These are phyloP conservation scores for Pichia membranifaciens DNA, from an alignment of 805 yeast genomes.

Conservation along the genomic window DNA sequence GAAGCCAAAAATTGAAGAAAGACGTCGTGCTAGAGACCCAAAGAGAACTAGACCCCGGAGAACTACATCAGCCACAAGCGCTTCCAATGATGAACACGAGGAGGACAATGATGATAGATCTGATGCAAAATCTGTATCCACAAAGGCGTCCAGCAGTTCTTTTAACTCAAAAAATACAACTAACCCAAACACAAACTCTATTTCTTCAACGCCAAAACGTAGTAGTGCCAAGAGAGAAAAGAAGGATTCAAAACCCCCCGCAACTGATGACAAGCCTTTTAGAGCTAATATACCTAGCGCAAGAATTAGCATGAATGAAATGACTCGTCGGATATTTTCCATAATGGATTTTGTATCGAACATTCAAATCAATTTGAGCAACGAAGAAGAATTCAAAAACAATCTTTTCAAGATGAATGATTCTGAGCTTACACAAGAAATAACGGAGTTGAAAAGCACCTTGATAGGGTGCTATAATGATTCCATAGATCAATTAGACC, in stretches of 20 bases:
- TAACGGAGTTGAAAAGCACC: slow-evolving; percentile 28
- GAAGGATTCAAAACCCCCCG: slow-evolving; percentile 34
- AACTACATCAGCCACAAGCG: slow-evolving; percentile 1
- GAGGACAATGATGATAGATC: not conserved
- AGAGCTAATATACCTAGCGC: slow-evolving; percentile 81
- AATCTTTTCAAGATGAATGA: slow-evolving; percentile 21
- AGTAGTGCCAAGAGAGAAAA: slow-evolving; percentile 15
- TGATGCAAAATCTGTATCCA: not conserved
- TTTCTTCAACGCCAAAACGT: not conserved
- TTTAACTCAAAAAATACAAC: not conserved
- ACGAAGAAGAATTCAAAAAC: slow-evolving; percentile 58
- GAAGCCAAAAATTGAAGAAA: slow-evolving; percentile 2
- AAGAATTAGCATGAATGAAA: slow-evolving; percentile 69
- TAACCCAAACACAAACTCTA: not conserved
- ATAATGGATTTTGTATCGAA: slow-evolving; percentile 87
- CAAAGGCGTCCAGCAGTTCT: not conserved
- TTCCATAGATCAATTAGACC: slow-evolving; percentile 63
- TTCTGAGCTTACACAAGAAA: slow-evolving; percentile 31
- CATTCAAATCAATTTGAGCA: slow-evolving; percentile 75
- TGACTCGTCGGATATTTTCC: slow-evolving; percentile 83
- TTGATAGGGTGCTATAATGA: slow-evolving; percentile 49
- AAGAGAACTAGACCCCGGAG: slow-evolving; percentile 5
- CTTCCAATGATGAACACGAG: slow-evolving; percentile 7
- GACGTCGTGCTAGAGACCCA: not conserved
- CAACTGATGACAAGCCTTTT: slow-evolving; percentile 57